A percentile compares a stretch with the other conserved stretches of the same genome.
Evolutionary conservation across 805 yeast genomes (phyloP).

Genomic region (Candida easanensis): DNA sequence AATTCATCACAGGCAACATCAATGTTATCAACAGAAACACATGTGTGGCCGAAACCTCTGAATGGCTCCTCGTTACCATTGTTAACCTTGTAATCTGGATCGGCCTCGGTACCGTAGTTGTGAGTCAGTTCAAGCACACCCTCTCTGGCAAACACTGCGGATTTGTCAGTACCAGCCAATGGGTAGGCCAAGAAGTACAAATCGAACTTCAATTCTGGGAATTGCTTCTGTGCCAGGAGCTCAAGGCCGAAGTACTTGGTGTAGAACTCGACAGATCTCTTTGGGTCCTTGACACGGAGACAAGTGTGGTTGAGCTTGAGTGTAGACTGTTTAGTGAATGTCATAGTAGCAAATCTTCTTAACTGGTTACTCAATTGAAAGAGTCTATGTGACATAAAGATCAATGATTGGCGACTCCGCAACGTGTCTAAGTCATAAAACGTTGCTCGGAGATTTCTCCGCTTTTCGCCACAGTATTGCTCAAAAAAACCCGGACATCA

Average conservation of each 20-base stretch:
- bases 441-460: not conserved
- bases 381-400: not conserved
- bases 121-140: constrained; percentile 88
- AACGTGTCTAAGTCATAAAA: too few relatives aligned
- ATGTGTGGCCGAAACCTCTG: constrained; percentile 93
- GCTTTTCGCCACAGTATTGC: too few relatives aligned
- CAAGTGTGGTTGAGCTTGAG: constrained; percentile 62
- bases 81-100: constrained; percentile 53
- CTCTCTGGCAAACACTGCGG: constrained; percentile 21
- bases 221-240: constrained; percentile 47
- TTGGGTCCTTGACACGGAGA: constrained; percentile 80
- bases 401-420: too few relatives aligned
- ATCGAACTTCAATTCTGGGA: constrained; percentile 56
- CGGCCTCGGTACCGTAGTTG: constrained; percentile 68
- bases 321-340: constrained; percentile 18
- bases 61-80: constrained; percentile 84
- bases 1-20: constrained; percentile 56
- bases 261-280: constrained; percentile 70
- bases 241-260: constrained; percentile 71
- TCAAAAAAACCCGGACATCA: too few relatives aligned
- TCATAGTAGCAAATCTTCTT: constrained; percentile 1
- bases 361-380: not conserved
- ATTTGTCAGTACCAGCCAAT: constrained; percentile 3
- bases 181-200: constrained; percentile 62
- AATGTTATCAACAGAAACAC: constrained; percentile 82